phyloP scores from a whole-genome alignment of 208 protist species.

The Leishmania mexicana region DNA sequence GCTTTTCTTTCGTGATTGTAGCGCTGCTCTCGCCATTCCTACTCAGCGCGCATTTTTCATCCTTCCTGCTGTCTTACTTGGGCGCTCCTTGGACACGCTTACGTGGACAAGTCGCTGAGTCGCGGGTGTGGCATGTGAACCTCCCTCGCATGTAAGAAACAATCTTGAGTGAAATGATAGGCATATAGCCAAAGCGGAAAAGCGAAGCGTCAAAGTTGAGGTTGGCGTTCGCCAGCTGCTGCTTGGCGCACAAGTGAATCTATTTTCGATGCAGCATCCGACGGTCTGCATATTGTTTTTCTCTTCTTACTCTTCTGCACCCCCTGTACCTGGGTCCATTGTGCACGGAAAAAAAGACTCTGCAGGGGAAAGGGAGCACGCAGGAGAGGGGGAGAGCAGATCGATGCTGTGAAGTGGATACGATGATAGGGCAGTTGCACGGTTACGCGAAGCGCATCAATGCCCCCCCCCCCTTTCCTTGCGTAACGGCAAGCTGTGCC shows the following conservation, averaged over 20 bases:
- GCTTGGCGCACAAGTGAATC: background rate
- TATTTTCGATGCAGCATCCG: background rate
- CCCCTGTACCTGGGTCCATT: background rate
- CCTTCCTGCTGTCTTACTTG: background rate
- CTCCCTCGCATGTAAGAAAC: background rate
- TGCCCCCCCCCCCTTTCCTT: background rate
- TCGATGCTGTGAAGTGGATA: background rate
- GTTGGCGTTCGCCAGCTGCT: background rate
- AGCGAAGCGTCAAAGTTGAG: background rate
- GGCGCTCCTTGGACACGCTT: background rate
- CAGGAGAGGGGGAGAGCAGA: background rate
- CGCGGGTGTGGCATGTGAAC: background rate
- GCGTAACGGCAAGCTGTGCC: background rate
- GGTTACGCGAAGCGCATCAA: background rate
- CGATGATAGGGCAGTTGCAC: background rate
- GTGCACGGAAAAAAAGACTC: background rate
- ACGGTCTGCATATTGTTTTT: background rate
- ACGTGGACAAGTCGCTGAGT: background rate
- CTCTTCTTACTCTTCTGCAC: background rate
- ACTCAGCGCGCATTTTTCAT: background rate
- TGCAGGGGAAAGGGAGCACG: background rate
- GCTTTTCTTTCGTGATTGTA: background rate
- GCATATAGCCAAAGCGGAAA: background rate
- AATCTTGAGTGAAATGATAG: background rate
- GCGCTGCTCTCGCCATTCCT: background rate